Evolutionary conservation across 2,329 filamentous ascomycete species (phyloP), one percentile per base, ranked within the genome.

Genomic region (Colletotrichum trifolii): DNA sequence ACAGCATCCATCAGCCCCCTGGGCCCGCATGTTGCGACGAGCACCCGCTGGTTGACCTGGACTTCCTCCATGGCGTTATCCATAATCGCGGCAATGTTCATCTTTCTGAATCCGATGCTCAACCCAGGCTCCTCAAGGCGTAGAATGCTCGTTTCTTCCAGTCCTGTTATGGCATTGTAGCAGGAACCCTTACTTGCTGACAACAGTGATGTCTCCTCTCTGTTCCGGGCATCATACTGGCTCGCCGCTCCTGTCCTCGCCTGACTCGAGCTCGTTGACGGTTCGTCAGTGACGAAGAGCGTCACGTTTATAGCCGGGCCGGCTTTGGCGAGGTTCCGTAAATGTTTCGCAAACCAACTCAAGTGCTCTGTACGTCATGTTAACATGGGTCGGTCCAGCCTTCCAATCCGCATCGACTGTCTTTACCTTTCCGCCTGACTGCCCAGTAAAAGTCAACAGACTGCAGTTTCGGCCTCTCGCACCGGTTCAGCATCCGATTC

Each of bases 1-100:
- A 62, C 59, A 11, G 38, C 59, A 17, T 62, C 53, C 52, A 62
- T 57, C 4, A 62, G 12, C n/a, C 38, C 49, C 39, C 33, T 17
- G 2, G 52, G 59, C 11, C 59, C 59, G 38, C 59, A 62, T 9
- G 58, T 39, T 13, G 52, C 59, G 2, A 62, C n/a, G 4, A 58
- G 35, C 2, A 47, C 45, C 11, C 55, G n/a, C 35, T 58, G 55
- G 2, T 17, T 11, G 25, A 34, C 49, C 15, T 50, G 11, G 4
- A 38, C 35, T 7, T 11, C 15, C 1, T 7, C 17, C 8, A 61
- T 8, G 17, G 39, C 43, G 3, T 55, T 43, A 6, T 25, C 36
- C 4, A 61, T 17, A 4, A 48, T 43, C 43, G 8, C n/a, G 6
- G 33, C 50, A n/a, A 61, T 25, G 8, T 55, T 11, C 36, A 61